Evolutionary conservation across 306 rosid genomes (phyloP).

Genomic region (Acacia melanoxylon): DNA sequence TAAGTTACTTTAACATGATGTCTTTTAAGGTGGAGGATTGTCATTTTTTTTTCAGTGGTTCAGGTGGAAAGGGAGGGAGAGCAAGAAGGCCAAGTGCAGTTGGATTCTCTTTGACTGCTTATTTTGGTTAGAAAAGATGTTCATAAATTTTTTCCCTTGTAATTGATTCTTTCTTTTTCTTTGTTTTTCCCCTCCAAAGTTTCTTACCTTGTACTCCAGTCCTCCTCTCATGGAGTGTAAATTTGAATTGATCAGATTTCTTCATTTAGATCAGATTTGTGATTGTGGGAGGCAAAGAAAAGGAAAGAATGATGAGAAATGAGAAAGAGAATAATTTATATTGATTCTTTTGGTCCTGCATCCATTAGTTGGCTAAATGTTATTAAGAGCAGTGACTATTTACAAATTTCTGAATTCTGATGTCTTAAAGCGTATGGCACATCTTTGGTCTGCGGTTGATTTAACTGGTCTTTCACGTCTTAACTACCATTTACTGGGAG

Average conservation of each 20-base stretch:
- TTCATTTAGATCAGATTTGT: slow-evolving; percentile 46
- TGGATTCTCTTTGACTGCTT: slow-evolving; percentile 49
- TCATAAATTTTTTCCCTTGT: slow-evolving; percentile 49
- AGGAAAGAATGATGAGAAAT: slow-evolving; percentile 23
- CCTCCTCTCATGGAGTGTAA: slow-evolving; percentile 57
- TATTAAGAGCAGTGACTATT: not conserved
- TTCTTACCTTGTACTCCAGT: slow-evolving; percentile 34
- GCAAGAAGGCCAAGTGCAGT: slow-evolving; percentile 39
- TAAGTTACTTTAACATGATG: slow-evolving; percentile 29
- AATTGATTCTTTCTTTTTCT: slow-evolving; percentile 41
- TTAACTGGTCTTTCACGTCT: not conserved
- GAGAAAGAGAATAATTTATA: slow-evolving; percentile 5
- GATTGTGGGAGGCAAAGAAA: slow-evolving; percentile 12
- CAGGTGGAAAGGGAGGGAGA: slow-evolving; percentile 35
- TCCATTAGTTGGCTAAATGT: not conserved
- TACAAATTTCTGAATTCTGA: not conserved
- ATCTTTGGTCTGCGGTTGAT: not conserved
- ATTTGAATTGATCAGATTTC: slow-evolving; percentile 46
- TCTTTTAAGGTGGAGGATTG: slow-evolving; percentile 10
- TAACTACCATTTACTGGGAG: not conserved
- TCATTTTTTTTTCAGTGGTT: slow-evolving; percentile 25
- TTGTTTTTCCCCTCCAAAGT: not conserved
- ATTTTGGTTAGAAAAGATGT: slow-evolving; percentile 47
- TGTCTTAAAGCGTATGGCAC: not conserved
- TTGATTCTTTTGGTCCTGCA: not conserved